phyloP scores from a whole-genome alignment of 176 grass and related monocot species.

The Elymus sibiricus region DNA sequence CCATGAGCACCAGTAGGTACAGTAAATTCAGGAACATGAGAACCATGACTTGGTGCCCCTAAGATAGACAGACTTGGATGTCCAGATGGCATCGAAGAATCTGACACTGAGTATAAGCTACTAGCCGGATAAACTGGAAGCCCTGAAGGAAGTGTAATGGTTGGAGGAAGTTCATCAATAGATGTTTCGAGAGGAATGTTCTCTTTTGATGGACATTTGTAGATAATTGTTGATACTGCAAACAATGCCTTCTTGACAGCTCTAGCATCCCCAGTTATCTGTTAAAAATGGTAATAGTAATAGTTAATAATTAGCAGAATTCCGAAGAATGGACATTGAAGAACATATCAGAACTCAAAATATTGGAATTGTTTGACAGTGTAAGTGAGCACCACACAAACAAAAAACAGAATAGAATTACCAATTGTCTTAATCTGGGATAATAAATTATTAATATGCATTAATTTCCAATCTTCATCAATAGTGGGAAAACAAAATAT shows the following conservation, averaged over 20 bases:
- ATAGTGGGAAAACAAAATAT: not conserved
- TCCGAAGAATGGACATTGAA: not conserved
- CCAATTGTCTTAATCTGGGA: not conserved
- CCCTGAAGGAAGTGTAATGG: constrained; percentile 82
- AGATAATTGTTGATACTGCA: constrained; percentile 83
- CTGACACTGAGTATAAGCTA: constrained; percentile 48
- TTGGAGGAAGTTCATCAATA: constrained; percentile 57
- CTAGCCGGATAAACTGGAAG: constrained; percentile 71
- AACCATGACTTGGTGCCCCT: constrained; percentile 46
- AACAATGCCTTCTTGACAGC: constrained; percentile 79
- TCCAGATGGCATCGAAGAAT: constrained; percentile 45
- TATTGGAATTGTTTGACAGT: constrained; percentile 5
- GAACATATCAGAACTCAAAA: constrained; percentile 11
- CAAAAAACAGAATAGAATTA: not conserved
- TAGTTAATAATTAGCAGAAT: constrained; percentile 26
- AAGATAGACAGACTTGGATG: constrained; percentile 50
- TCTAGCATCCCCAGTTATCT: constrained; percentile 82
- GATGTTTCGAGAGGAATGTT: constrained; percentile 81
- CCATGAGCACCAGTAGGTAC: constrained; percentile 48
- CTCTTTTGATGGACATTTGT: constrained; percentile 83
- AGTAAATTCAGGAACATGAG: constrained; percentile 57
- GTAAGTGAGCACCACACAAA: not conserved
- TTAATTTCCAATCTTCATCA: too few species aligned
- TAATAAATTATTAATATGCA: not conserved
- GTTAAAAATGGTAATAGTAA: constrained; percentile 2